These are phyloP conservation scores for Nemania sp. DNA, from an alignment of 2,329 filamentous ascomycete species.

Conservation along the genomic window DNA sequence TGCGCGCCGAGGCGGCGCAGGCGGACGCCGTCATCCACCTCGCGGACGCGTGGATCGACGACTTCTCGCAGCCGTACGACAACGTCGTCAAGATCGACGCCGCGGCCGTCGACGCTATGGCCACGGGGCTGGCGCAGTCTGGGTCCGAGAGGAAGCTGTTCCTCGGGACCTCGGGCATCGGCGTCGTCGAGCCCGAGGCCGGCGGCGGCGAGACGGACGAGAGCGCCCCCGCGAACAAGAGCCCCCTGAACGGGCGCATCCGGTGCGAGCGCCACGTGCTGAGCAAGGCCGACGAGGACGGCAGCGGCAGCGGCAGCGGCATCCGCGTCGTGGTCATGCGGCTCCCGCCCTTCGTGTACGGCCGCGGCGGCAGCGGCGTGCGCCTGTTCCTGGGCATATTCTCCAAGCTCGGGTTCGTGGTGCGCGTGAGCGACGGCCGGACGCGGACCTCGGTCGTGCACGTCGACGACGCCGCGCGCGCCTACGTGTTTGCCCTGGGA, in stretches of 20 bases:
- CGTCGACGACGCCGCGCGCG: conserved; percentile 49
- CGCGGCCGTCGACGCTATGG: conserved; percentile 46
- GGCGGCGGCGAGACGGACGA: conserved; percentile 40
- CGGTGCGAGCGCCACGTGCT: conserved; percentile 41
- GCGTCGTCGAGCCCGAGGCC: conserved; percentile 34
- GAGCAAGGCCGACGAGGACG: conserved; percentile 31
- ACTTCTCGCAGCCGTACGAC: conserved; percentile 36
- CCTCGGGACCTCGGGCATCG: conserved; percentile 43
- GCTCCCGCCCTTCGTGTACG: conserved; percentile 51
- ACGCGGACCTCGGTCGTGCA: conserved; percentile 31
- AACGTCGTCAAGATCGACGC: conserved; percentile 40
- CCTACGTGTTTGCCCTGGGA: conserved; percentile 46
- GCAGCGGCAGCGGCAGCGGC: conserved; percentile 35
- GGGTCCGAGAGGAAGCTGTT: conserved; percentile 39
- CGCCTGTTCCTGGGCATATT: conserved; percentile 41
- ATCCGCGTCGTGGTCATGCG: conserved; percentile 45
- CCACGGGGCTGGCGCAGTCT: conserved; percentile 35
- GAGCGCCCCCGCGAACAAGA: conserved; percentile 23
- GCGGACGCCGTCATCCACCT: conserved; percentile 52
- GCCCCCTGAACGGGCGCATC: conserved; percentile 36
- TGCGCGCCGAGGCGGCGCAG: conserved; percentile 43
- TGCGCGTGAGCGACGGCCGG: conserved; percentile 29
- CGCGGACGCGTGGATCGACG: conserved; percentile 40
- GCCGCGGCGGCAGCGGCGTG: conserved; percentile 46
- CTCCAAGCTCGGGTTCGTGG: conserved; percentile 38